A percentile compares a stretch with the other conserved stretches of the same genome.
Evolutionary conservation across 1,139 yeast species (phyloP).

Genomic region (Torulaspora pretoriensis): DNA sequence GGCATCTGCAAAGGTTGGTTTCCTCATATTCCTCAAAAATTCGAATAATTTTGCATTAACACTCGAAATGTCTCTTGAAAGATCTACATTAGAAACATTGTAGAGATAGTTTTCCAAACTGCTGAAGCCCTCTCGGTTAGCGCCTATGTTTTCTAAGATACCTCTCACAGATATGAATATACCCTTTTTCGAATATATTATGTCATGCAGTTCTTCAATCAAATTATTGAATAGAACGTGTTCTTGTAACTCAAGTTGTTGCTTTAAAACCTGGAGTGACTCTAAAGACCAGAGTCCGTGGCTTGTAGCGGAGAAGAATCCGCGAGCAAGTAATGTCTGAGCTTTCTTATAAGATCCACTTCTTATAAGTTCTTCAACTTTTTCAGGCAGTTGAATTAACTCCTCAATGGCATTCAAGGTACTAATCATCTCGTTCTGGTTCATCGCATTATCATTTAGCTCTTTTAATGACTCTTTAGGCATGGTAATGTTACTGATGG

Average conservation of each 20-base stretch:
- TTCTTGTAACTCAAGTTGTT: slow-evolving; percentile 59
- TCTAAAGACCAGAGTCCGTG: slow-evolving; percentile 61
- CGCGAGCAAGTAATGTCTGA: slow-evolving; percentile 56
- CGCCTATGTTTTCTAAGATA: slow-evolving; percentile 23
- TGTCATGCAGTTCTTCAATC: slow-evolving; percentile 70
- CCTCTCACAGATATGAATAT: slow-evolving; percentile 15
- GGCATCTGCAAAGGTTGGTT: slow-evolving; percentile 1
- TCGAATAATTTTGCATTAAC: slow-evolving; percentile 43
- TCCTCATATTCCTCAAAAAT: slow-evolving; percentile 13
- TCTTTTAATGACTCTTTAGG: slow-evolving; percentile 57
- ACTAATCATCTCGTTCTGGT: slow-evolving; percentile 66
- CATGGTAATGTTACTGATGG: slow-evolving; percentile 51
- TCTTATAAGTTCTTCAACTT: slow-evolving; percentile 59
- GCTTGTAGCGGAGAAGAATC: slow-evolving; percentile 53
- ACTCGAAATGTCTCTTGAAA: slow-evolving; percentile 46
- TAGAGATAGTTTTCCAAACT: slow-evolving; percentile 54
- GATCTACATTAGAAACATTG: slow-evolving; percentile 56
- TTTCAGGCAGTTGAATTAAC: slow-evolving; percentile 55
- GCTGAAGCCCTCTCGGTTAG: slow-evolving; percentile 38
- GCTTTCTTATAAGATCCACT: slow-evolving; percentile 70
- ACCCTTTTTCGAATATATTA: slow-evolving; percentile 58
- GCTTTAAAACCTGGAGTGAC: slow-evolving; percentile 54
- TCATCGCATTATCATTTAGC: slow-evolving; percentile 57
- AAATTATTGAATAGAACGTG: slow-evolving; percentile 64
- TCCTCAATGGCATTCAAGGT: slow-evolving; percentile 66